These are phyloP conservation scores for Teratosphaeria destructans DNA, from an alignment of 2,329 filamentous ascomycete genomes.

Conservation along the genomic window DNA sequence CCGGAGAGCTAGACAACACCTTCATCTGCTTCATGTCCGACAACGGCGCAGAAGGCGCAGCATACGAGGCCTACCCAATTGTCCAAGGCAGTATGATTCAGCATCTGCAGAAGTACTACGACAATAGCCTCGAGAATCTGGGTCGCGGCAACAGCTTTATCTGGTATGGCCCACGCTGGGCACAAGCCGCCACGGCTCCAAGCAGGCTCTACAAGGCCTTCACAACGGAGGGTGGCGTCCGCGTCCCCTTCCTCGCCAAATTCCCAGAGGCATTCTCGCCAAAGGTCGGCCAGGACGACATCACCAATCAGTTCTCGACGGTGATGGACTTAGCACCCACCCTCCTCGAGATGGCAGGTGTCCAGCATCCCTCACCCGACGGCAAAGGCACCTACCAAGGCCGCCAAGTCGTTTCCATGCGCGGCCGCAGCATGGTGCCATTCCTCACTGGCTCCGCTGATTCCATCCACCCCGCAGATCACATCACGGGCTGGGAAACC, in stretches of 20 bases:
- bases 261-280: conserved; percentile 16
- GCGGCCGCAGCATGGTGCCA: conserved; percentile 39
- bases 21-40: conserved; percentile 55
- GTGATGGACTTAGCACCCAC: conserved; percentile 35
- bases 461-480: conserved; percentile 41
- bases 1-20: conserved; percentile 52
- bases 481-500: conserved; percentile 48
- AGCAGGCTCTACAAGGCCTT: conserved; percentile 39
- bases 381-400: conserved; percentile 33
- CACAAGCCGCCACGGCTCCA: conserved; percentile 43
- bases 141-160: conserved; percentile 48
- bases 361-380: conserved; percentile 42
- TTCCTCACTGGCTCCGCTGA: conserved; percentile 27
- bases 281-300: conserved; percentile 17
- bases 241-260: conserved; percentile 42
- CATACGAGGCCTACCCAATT: conserved; percentile 49
- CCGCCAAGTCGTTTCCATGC: conserved; percentile 42
- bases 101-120: conserved; percentile 47
- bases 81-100: conserved; percentile 44
- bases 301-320: conserved; percentile 42
- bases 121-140: conserved; percentile 49
- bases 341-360: conserved; percentile 38
- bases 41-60: conserved; percentile 52
- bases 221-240: conserved; percentile 40
- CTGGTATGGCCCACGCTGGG: conserved; percentile 52